Evolutionary conservation across 1,284 basidiomycete genomes (phyloP).

Genomic region (Malassezia nana): DNA sequence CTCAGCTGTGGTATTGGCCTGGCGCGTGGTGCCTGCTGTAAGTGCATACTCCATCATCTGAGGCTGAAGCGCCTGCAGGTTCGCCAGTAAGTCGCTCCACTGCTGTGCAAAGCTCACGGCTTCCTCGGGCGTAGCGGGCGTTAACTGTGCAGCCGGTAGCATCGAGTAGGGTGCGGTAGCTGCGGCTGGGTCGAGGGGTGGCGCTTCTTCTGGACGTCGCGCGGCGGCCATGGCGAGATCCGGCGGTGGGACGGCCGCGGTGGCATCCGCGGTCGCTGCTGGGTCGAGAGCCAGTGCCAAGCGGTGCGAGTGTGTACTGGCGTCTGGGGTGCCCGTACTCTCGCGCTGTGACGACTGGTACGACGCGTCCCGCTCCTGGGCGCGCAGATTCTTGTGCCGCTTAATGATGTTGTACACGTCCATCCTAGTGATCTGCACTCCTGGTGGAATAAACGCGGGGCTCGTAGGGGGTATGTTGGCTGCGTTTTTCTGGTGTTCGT

Average conservation of each 20-base stretch:
- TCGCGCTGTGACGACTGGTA: neutral
- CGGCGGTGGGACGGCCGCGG: neutral
- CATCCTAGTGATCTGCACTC: slow-evolving; percentile 18
- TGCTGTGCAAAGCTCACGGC: slow-evolving; percentile 20
- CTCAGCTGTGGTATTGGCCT: slow-evolving; percentile 12
- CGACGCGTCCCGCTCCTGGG: neutral
- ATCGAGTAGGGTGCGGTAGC: slow-evolving; percentile 11
- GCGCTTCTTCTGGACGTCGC: neutral
- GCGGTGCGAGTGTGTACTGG: neutral
- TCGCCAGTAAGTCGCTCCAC: slow-evolving; percentile 16
- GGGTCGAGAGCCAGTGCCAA: neutral
- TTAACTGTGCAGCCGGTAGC: slow-evolving; percentile 6
- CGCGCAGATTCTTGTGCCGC: slow-evolving; percentile 3
- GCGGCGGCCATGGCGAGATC: neutral
- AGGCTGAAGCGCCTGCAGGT: slow-evolving; percentile 16
- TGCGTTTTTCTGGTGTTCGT: slow-evolving; percentile 17
- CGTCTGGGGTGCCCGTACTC: neutral
- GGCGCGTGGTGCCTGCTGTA: slow-evolving; percentile 12
- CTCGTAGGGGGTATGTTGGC: slow-evolving; percentile 10
- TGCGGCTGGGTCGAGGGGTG: slow-evolving; percentile 6
- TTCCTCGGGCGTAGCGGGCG: slow-evolving; percentile 14
- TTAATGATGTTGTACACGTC: slow-evolving; percentile 21
- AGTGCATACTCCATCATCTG: slow-evolving; percentile 18
- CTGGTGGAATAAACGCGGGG: slow-evolving; percentile 16
- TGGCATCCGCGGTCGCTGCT: neutral